phyloP scores from a whole-genome alignment of 371 early-diverging fungal genomes.

The Mortierella sp. region DNA sequence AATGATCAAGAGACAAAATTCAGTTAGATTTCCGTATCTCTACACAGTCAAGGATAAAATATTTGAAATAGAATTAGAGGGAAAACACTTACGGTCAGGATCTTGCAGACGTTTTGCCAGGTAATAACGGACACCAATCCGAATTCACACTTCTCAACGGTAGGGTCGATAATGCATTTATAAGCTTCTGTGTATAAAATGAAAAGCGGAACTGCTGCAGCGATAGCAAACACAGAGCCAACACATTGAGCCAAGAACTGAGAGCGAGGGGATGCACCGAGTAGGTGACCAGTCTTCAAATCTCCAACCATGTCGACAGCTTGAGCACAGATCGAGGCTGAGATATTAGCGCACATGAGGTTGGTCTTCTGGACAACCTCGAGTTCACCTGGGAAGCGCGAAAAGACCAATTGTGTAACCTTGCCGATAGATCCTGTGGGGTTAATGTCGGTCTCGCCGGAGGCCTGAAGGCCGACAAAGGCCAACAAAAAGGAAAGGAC shows the following conservation, averaged over 20 bases:
- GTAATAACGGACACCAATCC: conserved; percentile 70
- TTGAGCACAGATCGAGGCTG: conserved; percentile 72
- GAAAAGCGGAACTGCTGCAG: conserved; percentile 70
- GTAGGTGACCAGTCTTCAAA: conserved; percentile 74
- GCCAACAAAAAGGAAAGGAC: conserved; percentile 76
- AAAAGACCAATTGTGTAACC: conserved; percentile 74
- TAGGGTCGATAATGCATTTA: conserved; percentile 63
- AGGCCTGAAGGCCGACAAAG: conserved; percentile 77
- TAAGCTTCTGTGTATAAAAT: conserved; percentile 74
- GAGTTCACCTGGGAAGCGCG: conserved; percentile 63
- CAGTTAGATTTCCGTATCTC: no score
- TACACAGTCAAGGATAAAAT: not conserved
- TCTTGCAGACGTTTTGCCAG: conserved; percentile 72
- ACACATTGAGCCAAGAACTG: conserved; percentile 75
- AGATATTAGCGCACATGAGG: conserved; percentile 73
- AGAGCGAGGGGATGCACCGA: conserved; percentile 76
- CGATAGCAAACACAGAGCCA: conserved; percentile 74
- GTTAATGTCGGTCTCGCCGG: conserved; percentile 80
- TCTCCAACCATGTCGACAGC: conserved; percentile 79
- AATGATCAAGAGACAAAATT: no score
- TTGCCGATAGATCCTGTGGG: conserved; percentile 76
- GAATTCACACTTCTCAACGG: conserved; percentile 64
- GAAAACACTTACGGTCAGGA: conserved; percentile 61
- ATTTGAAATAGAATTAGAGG: not conserved
- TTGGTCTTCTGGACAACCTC: conserved; percentile 63